These are phyloP conservation scores for Penicillium ochrochloron DNA, from an alignment of 495 filamentous ascomycete species.

Conservation along the genomic window DNA sequence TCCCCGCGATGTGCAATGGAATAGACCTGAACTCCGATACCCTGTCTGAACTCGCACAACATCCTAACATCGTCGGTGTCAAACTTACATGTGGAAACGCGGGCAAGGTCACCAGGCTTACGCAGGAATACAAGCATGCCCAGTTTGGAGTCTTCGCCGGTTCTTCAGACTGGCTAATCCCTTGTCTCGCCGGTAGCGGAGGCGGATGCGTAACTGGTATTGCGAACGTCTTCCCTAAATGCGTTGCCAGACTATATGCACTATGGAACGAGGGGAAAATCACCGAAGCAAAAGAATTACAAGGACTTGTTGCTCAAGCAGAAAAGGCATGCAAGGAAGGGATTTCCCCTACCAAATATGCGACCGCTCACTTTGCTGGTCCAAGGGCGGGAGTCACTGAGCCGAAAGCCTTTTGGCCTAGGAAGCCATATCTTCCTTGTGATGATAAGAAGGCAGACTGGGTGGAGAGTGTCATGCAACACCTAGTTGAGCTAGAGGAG, in stretches of 20 bases:
- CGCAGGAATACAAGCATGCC: slow-evolving; percentile 51
- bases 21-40: slow-evolving; percentile 64
- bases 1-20: slow-evolving; percentile 69
- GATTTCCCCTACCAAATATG: slow-evolving; percentile 67
- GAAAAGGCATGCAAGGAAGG: slow-evolving; percentile 84
- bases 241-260: slow-evolving; percentile 62
- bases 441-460: slow-evolving; percentile 29
- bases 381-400: slow-evolving; percentile 25
- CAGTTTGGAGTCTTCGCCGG: slow-evolving; percentile 66
- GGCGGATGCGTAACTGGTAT: slow-evolving; percentile 69
- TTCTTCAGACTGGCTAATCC: slow-evolving; percentile 67
- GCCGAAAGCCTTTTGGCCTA: slow-evolving; percentile 30
- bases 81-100: slow-evolving; percentile 71
- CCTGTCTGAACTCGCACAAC: slow-evolving; percentile 51
- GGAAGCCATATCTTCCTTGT: slow-evolving; percentile 31
- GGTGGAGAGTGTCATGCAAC: slow-evolving; percentile 32
- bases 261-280: slow-evolving; percentile 65
- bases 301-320: slow-evolving; percentile 71
- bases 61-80: slow-evolving; percentile 61
- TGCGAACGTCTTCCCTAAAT: slow-evolving; percentile 66
- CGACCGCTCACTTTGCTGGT: slow-evolving; percentile 43
- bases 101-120: slow-evolving; percentile 59
- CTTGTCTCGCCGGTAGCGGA: slow-evolving; percentile 52
- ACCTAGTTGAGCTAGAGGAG: slow-evolving; percentile 27
- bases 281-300: slow-evolving; percentile 67